These are phyloP conservation scores for Biscogniauxia sp. DNA, from an alignment of 2,329 filamentous ascomycete species.

Conservation along the genomic window DNA sequence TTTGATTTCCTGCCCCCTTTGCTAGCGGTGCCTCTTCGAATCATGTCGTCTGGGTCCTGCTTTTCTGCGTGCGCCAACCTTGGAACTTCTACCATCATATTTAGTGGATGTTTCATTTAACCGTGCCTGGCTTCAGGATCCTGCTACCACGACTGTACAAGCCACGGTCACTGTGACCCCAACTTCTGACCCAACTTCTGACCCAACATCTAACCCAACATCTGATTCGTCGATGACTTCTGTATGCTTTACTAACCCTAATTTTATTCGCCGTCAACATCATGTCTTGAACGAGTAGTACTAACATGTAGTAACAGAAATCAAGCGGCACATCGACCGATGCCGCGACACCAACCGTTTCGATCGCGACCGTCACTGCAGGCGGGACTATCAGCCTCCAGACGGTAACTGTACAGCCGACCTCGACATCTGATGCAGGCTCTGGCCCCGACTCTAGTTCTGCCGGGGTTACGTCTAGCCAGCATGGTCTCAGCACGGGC, in stretches of 20 bases:
- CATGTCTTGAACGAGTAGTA: not conserved
- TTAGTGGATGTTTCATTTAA: constrained; percentile 26
- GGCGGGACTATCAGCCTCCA: constrained; percentile 45
- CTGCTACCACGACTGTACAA: constrained; percentile 34
- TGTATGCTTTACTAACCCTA: constrained; percentile 29
- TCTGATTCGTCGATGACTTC: constrained; percentile 15
- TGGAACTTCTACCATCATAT: constrained; percentile 3
- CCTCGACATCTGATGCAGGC: constrained; percentile 28
- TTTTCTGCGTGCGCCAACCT: constrained; percentile 10
- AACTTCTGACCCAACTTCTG: constrained; percentile 22
- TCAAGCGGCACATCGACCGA: constrained; percentile 16
- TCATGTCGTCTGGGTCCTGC: constrained; percentile 18
- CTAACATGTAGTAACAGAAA: not conserved
- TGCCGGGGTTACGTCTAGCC: constrained; percentile 9
- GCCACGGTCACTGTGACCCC: constrained; percentile 35
- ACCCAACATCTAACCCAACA: constrained; percentile 1
- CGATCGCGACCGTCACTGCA: constrained; percentile 53
- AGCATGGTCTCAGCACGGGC: constrained; percentile 23
- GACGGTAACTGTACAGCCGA: constrained; percentile 54
- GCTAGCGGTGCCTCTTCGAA: constrained; percentile 16
- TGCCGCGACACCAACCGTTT: constrained; percentile 35
- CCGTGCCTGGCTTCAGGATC: constrained; percentile 28
- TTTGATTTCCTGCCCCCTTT: constrained; percentile 9
- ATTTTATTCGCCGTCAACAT: constrained; percentile 10
- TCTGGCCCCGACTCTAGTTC: constrained; percentile 6